Evolutionary conservation across 768 basidiomycete species (phyloP), one percentile per base, ranked within the genome.

Genomic region (Heimioporus sp.): DNA sequence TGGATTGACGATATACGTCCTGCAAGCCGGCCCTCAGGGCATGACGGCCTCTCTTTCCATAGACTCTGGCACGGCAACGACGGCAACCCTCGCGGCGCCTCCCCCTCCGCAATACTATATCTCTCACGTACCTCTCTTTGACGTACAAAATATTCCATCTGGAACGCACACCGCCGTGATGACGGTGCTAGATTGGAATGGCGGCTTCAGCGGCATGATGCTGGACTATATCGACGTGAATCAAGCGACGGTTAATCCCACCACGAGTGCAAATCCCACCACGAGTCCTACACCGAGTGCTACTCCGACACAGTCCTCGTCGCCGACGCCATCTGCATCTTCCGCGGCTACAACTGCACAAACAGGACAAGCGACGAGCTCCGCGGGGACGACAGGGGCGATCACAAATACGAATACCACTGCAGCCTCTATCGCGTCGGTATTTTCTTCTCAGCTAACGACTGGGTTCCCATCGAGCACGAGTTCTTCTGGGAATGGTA

Each of bases 1-100:
- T 10, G 65, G 65, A n/a, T 41, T 63, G 41, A 65, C 63, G 1
- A 53, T 66, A n/a, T 68, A 67, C 48, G 61, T 66, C 20, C 42
- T 65, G 20, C 66, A 51, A 57, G 65, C 61, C 16, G 65, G 65
- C 17, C 54, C 61, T 0, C 58, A 63, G 39, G 65, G 65, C 36
- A 63, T 61, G 58, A 61, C 58, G 15, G 65, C 65, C 16, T 62
- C 63, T 28, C 59, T 67, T 35, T 56, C 60, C 24, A 59, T 63
- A 41, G 61, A 67, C 34, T 57, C 55, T 2, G 65, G 61, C 5
- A 36, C 57, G 3, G 47, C 63, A 31, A 65, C 55, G 12, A 65
- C 60, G 11, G 49, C 50, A n/a, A 63, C 57, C 24, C 59, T 66
- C 10, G 53, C 1, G 12, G 65, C 56, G 34, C 63, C 65, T 1